A percentile compares a stretch with the other conserved stretches of the same genome.
Conservation (phyloP, 2,329 filamentous ascomycete species). For the Parascedosporium putredinis region DNA sequence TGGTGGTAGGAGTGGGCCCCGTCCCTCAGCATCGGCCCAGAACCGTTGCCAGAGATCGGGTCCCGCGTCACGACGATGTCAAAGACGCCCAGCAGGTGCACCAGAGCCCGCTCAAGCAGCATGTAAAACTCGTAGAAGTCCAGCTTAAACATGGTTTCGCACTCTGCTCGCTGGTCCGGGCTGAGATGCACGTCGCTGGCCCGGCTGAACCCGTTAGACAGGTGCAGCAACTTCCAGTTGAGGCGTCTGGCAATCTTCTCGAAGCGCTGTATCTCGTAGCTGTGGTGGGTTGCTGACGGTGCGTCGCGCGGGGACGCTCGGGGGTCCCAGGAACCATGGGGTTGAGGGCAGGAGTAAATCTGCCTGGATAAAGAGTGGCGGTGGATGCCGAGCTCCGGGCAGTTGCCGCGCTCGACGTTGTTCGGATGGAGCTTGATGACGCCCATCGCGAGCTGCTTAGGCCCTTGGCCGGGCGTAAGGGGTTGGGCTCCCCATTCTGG, state of each 20-base stretch:
- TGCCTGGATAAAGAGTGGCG: not conserved
- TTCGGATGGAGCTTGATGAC: not conserved
- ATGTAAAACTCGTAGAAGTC: constrained; percentile 72
- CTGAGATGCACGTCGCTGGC: constrained; percentile 23
- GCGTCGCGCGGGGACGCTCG: not conserved
- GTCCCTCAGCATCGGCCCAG: not conserved
- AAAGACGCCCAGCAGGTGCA: constrained; percentile 55
- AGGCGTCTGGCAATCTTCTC: constrained; percentile 29
- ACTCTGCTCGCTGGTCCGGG: constrained; percentile 22
- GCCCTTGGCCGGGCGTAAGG: not conserved
- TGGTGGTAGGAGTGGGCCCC: constrained; percentile 52
- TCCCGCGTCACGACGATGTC: constrained; percentile 37
- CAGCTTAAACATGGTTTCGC: constrained; percentile 63
- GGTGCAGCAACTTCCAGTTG: constrained; percentile 53
- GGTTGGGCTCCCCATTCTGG: not conserved
- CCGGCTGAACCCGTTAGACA: constrained; percentile 44
- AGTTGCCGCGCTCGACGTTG: constrained; percentile 1
- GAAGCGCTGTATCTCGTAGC: constrained; percentile 11
- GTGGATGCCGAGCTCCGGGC: not conserved
- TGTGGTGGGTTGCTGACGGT: not conserved
- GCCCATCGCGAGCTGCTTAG: constrained; percentile 10
- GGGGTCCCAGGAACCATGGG: not conserved
- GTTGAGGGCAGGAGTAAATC: constrained; percentile 1
- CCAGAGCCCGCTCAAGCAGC: constrained; percentile 59
- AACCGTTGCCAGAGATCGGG: not conserved